Conservation (phyloP, 2,329 filamentous ascomycete genomes). For the Alternaria gansuensis region DNA sequence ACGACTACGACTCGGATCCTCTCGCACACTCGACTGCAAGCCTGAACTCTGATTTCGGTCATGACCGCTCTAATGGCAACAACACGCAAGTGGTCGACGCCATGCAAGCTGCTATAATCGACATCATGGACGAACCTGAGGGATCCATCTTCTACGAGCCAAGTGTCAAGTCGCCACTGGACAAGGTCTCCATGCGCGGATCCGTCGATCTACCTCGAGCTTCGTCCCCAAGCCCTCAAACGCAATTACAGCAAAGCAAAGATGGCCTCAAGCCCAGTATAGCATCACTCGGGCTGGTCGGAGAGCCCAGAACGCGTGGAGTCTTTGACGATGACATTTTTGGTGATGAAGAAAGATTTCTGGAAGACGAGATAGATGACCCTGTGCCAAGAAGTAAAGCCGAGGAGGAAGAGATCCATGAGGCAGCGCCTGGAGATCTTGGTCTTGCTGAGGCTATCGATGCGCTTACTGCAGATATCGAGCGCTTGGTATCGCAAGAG, state of each 20-base stretch:
- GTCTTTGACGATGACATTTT: slow-evolving; percentile 96
- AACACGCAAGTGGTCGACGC: slow-evolving; percentile 87
- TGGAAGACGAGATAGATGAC: slow-evolving; percentile 86
- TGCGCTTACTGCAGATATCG: slow-evolving; percentile 86
- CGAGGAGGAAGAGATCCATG: slow-evolving; percentile 83
- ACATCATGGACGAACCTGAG: slow-evolving; percentile 83
- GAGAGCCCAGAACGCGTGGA: slow-evolving; percentile 83
- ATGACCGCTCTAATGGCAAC: slow-evolving; percentile 60
- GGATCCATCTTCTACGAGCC: slow-evolving; percentile 72
- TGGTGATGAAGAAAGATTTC: slow-evolving; percentile 84
- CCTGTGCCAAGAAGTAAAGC: slow-evolving; percentile 67
- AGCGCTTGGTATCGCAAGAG: slow-evolving; percentile 86
- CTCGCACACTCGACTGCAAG: slow-evolving; percentile 82
- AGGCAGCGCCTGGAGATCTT: slow-evolving; percentile 92
- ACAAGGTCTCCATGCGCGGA: slow-evolving; percentile 68
- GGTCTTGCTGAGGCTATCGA: slow-evolving; percentile 93
- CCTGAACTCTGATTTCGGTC: slow-evolving; percentile 70
- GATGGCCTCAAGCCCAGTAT: slow-evolving; percentile 78
- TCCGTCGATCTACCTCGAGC: slow-evolving; percentile 66
- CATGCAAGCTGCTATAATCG: slow-evolving; percentile 89
- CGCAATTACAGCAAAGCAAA: slow-evolving; percentile 49
- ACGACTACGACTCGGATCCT: slow-evolving; percentile 77
- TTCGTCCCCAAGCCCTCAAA: slow-evolving; percentile 51
- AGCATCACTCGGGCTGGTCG: slow-evolving; percentile 89
- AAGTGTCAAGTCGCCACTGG: slow-evolving; percentile 63